Percentiles rank a stretch among this genome's conserved stretches.
Conservation (phyloP, 441 rosid species). For the Mallotus japonicus region DNA sequence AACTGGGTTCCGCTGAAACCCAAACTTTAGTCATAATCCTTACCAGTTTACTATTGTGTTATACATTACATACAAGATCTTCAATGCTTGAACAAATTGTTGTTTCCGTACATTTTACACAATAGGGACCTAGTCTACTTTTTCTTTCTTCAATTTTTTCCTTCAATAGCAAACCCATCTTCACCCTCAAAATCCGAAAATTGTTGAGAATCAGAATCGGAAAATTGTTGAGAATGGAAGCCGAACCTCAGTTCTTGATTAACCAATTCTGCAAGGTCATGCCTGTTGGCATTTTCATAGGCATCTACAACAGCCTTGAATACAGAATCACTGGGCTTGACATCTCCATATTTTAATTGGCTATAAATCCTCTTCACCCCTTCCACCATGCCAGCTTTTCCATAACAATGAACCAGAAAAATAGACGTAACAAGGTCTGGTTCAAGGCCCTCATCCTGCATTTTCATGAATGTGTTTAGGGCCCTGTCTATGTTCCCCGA, state of each 20-base stretch:
- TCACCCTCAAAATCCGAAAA: constrained; percentile 32
- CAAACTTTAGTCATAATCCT: not conserved
- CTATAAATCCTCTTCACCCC: constrained; percentile 74
- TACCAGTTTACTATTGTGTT: not conserved
- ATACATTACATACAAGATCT: constrained; percentile 10
- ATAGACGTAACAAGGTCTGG: constrained; percentile 70
- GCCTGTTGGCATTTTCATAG: constrained; percentile 54
- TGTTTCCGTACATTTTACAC: constrained; percentile 16
- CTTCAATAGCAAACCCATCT: constrained; percentile 18
- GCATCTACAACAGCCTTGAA: constrained; percentile 65
- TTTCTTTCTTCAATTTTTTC: not conserved
- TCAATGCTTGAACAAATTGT: constrained; percentile 6
- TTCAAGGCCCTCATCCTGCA: constrained; percentile 65
- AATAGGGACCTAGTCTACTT: not conserved
- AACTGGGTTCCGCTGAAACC: constrained; percentile 1
- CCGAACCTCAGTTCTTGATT: constrained; percentile 64
- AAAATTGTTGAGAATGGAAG: constrained; percentile 35
- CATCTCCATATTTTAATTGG: constrained; percentile 53
- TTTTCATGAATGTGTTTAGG: constrained; percentile 60
- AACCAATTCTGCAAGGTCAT: constrained; percentile 64
- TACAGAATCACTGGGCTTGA: constrained; percentile 55
- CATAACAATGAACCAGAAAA: constrained; percentile 66
- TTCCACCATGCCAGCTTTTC: constrained; percentile 79
- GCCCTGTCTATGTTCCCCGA: constrained; percentile 66
- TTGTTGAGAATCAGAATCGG: constrained; percentile 24